Evolutionary conservation across 148 eudicot genomes (phyloP).

Genomic region (Arbutus unedo): DNA sequence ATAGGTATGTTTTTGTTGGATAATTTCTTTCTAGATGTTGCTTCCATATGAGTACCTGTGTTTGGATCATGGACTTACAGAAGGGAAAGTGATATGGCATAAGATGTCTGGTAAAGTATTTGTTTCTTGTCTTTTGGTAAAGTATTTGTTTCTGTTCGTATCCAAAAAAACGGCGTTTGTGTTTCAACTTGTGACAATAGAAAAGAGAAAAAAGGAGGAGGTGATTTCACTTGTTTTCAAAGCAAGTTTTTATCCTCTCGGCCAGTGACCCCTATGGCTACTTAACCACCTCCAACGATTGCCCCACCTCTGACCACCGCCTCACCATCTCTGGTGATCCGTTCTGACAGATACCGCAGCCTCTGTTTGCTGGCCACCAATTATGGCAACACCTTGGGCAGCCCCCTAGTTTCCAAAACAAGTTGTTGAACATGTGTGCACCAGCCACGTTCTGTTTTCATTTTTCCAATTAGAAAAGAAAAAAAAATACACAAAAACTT

Average conservation of each 20-base stretch:
- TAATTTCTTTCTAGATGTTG: not conserved
- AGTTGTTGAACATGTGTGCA: no score
- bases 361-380: not conserved
- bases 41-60: not conserved
- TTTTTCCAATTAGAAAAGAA: no score
- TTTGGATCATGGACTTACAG: not conserved
- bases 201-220: not conserved
- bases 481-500: no score
- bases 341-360: not conserved
- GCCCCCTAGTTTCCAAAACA: not conserved
- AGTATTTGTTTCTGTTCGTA: not conserved
- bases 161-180: not conserved
- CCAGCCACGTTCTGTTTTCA: no score
- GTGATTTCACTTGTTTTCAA: not conserved
- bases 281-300: not conserved
- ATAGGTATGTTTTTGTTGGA: conserved; percentile 47
- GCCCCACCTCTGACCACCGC: not conserved
- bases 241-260: not conserved
- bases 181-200: not conserved
- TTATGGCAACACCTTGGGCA: not conserved
- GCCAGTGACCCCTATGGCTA: not conserved
- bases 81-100: not conserved
- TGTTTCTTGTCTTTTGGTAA: not conserved
- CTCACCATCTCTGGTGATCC: not conserved
- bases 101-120: not conserved